Percentiles rank a stretch among this genome's conserved stretches.
phyloP scores from a whole-genome alignment of 805 yeast genomes.

The Cyberlindnera mycetangii region DNA sequence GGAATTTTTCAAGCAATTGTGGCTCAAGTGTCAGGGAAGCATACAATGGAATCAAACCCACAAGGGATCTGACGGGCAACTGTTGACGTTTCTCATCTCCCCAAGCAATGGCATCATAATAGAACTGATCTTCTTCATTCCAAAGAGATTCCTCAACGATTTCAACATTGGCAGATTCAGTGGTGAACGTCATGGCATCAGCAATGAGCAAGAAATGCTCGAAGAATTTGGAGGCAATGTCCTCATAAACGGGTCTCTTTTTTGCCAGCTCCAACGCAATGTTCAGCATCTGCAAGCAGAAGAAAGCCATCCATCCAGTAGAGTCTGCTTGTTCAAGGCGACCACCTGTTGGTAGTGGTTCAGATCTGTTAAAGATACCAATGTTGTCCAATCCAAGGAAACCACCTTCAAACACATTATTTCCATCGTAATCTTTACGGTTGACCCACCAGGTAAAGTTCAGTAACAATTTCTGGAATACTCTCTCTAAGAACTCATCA shows the following conservation, averaged over 20 bases:
- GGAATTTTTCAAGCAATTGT: constrained; percentile 70
- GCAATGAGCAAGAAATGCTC: constrained; percentile 90
- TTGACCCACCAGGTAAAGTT: constrained; percentile 99
- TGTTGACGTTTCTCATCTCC: constrained; percentile 65
- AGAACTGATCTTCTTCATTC: constrained; percentile 87
- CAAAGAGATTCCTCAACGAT: constrained; percentile 66
- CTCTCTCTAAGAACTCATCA: constrained; percentile 80
- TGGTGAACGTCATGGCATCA: constrained; percentile 81
- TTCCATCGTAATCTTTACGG: constrained; percentile 81
- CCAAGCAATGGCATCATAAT: constrained; percentile 87
- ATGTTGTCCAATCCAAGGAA: constrained; percentile 90
- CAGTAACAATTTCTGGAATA: constrained; percentile 82
- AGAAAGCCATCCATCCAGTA: constrained; percentile 98
- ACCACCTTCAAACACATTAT: constrained; percentile 91
- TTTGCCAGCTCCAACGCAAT: constrained; percentile 89
- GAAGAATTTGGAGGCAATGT: constrained; percentile 89
- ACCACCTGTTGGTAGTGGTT: constrained; percentile 91
- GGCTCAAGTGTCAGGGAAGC: constrained; percentile 89
- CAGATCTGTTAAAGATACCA: constrained; percentile 89
- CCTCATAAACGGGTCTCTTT: constrained; percentile 82
- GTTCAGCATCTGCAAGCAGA: constrained; percentile 84
- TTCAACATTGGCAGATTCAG: constrained; percentile 27
- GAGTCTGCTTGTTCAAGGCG: constrained; percentile 90
- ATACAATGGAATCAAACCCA: constrained; percentile 87
- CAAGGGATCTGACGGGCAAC: constrained; percentile 83